Evolutionary conservation across 768 basidiomycete genomes (phyloP).

Genomic region (Boletus reticuloceps): DNA sequence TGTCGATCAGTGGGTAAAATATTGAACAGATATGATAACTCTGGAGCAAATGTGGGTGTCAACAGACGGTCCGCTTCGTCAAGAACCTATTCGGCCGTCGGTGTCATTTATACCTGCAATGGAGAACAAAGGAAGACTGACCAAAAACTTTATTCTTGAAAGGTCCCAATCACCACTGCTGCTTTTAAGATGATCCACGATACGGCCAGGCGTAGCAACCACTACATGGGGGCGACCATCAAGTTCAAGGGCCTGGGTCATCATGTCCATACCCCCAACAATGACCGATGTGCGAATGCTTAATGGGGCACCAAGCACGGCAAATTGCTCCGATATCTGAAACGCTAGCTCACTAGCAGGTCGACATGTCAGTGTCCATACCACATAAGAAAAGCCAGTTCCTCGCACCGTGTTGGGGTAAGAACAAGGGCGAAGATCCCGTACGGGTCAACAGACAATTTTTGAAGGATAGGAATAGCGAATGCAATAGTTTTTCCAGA

Average conservation of each 20-base stretch:
- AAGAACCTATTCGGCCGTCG: constrained; percentile 56
- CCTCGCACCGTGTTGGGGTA: constrained; percentile 85
- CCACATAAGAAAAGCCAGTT: not conserved
- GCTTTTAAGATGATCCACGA: constrained; percentile 86
- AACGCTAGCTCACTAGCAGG: constrained; percentile 85
- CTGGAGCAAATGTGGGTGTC: constrained; percentile 84
- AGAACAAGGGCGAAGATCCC: constrained; percentile 92
- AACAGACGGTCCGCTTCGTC: constrained; percentile 96
- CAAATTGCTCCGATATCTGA: constrained; percentile 95
- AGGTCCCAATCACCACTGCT: constrained; percentile 78
- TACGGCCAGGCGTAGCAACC: constrained; percentile 92
- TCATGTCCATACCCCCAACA: constrained; percentile 99
- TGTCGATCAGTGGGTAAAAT: constrained; percentile 84
- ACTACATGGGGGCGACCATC: constrained; percentile 86
- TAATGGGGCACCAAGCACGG: constrained; percentile 79
- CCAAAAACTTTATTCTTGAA: constrained; percentile 81
- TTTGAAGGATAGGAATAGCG: constrained; percentile 91
- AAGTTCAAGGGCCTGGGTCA: constrained; percentile 87
- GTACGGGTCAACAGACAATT: constrained; percentile 84
- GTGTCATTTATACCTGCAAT: not conserved
- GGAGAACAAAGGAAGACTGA: constrained; percentile 32
- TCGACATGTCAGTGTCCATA: not conserved
- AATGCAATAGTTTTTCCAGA: constrained; percentile 98
- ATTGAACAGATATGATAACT: constrained; percentile 74
- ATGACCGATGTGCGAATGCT: constrained; percentile 84